Evolutionary conservation across 225 moss, liverwort and hornwort genomes (phyloP).

Genomic region (Straminergon stramineum): DNA sequence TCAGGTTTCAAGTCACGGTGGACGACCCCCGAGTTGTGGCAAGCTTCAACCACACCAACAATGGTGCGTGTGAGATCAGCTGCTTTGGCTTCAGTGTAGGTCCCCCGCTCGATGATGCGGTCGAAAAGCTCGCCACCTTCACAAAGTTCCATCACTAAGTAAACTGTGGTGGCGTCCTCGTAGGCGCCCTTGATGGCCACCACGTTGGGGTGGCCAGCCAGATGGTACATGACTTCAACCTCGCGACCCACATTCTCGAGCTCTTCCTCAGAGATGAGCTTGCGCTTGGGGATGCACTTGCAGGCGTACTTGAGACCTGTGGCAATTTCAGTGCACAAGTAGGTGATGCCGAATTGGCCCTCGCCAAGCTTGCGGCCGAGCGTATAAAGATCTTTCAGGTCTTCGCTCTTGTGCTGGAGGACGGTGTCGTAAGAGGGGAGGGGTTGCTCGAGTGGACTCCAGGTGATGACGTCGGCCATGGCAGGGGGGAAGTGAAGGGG

Average conservation of each 20-base stretch:
- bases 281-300: conserved; percentile 84
- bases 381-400: conserved; percentile 50
- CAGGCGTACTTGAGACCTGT: conserved; percentile 64
- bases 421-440: conserved; percentile 5
- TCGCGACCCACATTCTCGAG: conserved; percentile 80
- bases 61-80: conserved; percentile 67
- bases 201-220: conserved; percentile 59
- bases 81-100: conserved; percentile 74
- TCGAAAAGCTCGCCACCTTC: conserved; percentile 84
- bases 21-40: conserved; percentile 44
- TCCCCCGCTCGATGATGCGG: conserved; percentile 80
- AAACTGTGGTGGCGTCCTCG: conserved; percentile 51
- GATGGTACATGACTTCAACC: conserved; percentile 70
- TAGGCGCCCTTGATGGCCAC: conserved; percentile 65
- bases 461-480: conserved; percentile 28
- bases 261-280: conserved; percentile 70
- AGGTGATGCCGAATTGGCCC: conserved; percentile 82
- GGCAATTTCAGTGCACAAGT: conserved; percentile 68
- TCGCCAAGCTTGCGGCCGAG: conserved; percentile 73
- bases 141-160: conserved; percentile 89
- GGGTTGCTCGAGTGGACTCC: conserved; percentile 9
- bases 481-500: neutral
- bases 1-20: conserved; percentile 88
- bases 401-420: conserved; percentile 31
- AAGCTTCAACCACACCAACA: conserved; percentile 63